These are phyloP conservation scores for Rubus parviflorus DNA, from an alignment of 306 rosid genomes.

Conservation along the genomic window DNA sequence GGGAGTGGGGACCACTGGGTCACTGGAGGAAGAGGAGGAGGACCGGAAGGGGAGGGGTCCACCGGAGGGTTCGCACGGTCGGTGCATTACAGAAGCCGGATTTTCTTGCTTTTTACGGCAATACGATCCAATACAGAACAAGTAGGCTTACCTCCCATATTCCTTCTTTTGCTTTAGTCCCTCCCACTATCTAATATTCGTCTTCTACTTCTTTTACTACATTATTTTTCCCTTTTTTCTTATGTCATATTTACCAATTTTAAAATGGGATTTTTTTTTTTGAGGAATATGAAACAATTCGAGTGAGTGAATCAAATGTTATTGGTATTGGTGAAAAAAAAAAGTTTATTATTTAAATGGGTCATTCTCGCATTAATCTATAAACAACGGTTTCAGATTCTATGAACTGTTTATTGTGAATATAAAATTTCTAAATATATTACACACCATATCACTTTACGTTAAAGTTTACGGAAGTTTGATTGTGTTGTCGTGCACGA, in stretches of 20 bases:
- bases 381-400: no score
- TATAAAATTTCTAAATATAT: no score
- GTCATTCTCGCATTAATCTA: no score
- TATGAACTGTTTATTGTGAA: no score
- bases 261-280: neutral
- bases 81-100: neutral
- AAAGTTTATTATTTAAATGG: no score
- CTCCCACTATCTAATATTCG: neutral
- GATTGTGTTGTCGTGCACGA: no score
- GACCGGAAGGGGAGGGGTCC: conserved; percentile 28
- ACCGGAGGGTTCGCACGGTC: conserved; percentile 39
- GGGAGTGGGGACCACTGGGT: conserved; percentile 43
- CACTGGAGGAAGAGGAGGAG: conserved; percentile 7
- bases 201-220: neutral
- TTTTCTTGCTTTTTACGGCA: no score
- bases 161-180: neutral
- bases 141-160: neutral
- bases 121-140: neutral
- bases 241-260: neutral
- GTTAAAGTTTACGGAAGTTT: no score
- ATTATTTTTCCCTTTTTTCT: neutral
- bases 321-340: no score
- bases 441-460: no score
- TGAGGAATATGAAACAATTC: no score
- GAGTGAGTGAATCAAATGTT: no score